Percentiles rank a stretch among this genome's conserved stretches.
Conservation (phyloP, 1,284 basidiomycete species). For the Caloboletus inedulis region DNA sequence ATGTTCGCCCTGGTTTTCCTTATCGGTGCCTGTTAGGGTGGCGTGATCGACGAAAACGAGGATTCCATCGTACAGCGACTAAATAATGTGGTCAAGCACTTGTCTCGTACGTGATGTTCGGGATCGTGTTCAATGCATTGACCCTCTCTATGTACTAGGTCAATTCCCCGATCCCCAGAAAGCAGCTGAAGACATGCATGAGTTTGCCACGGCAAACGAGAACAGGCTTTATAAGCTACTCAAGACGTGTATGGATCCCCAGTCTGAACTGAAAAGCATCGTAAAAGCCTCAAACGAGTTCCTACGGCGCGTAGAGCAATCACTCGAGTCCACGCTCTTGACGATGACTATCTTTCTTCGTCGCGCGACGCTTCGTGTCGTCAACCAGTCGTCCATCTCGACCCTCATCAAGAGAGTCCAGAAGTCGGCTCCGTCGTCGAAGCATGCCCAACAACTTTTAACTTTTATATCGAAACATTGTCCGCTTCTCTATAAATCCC, state of each 20-base stretch:
- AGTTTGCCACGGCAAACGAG: constrained; percentile 89
- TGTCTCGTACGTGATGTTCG: constrained; percentile 49
- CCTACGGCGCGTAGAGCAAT: constrained; percentile 69
- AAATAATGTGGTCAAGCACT: constrained; percentile 49
- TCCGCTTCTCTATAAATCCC: constrained; percentile 70
- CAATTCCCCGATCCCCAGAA: constrained; percentile 71
- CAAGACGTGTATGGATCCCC: constrained; percentile 77
- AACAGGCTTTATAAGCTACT: constrained; percentile 82
- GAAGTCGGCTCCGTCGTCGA: constrained; percentile 41
- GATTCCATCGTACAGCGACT: constrained; percentile 58
- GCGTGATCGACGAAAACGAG: constrained; percentile 79
- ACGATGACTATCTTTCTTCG: constrained; percentile 79
- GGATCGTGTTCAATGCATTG: not conserved
- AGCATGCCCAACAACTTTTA: constrained; percentile 51
- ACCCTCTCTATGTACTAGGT: constrained; percentile 32
- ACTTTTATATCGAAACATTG: constrained; percentile 74
- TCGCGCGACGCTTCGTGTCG: constrained; percentile 65
- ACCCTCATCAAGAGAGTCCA: constrained; percentile 71
- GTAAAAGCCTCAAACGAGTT: constrained; percentile 83
- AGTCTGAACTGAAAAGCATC: constrained; percentile 78
- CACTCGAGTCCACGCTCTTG: constrained; percentile 54
- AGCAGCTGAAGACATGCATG: constrained; percentile 72
- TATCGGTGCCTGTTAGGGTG: constrained; percentile 55
- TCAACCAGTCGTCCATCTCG: constrained; percentile 86
- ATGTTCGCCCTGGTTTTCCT: constrained; percentile 9